Evolutionary conservation across 257 asterid genomes (phyloP).

Genomic region (Solanum ossicruentum): DNA sequence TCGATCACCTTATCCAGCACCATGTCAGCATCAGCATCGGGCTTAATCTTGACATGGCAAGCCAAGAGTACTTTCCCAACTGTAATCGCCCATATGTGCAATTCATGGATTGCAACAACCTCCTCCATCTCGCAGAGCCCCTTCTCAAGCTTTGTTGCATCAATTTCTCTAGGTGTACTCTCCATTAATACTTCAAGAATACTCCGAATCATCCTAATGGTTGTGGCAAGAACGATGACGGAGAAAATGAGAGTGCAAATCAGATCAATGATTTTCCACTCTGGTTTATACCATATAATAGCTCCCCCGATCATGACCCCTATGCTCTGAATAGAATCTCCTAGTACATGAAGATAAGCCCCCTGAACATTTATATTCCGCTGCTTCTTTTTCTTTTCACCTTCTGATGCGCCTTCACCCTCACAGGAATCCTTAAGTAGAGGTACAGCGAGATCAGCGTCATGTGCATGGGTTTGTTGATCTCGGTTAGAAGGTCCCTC

Average conservation of each 20-base stretch:
- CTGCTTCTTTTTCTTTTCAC: slow-evolving; percentile 23
- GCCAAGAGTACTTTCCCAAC: slow-evolving; percentile 77
- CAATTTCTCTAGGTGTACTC: slow-evolving; percentile 89
- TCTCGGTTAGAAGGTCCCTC: slow-evolving; percentile 13
- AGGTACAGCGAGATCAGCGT: slow-evolving; percentile 23
- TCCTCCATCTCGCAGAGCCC: slow-evolving; percentile 90
- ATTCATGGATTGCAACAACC: slow-evolving; percentile 69
- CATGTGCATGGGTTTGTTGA: slow-evolving; percentile 29
- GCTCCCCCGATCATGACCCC: slow-evolving; percentile 98
- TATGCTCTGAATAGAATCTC: slow-evolving; percentile 82
- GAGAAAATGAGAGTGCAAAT: slow-evolving; percentile 78
- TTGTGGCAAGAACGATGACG: slow-evolving; percentile 50
- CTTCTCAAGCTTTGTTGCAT: slow-evolving; percentile 60
- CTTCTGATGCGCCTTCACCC: slow-evolving; percentile 16
- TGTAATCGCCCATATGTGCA: slow-evolving; percentile 94
- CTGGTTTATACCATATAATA: slow-evolving; percentile 75
- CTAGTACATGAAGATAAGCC: slow-evolving; percentile 86
- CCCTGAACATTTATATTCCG: slow-evolving; percentile 81
- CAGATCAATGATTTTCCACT: slow-evolving; percentile 78
- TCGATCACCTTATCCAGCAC: slow-evolving; percentile 68
- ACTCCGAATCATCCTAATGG: slow-evolving; percentile 60
- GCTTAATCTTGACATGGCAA: slow-evolving; percentile 71
- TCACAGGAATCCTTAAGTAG: slow-evolving; percentile 21
- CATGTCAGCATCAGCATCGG: slow-evolving; percentile 72
- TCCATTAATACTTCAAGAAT: slow-evolving; percentile 90